Evolutionary conservation across 805 yeast genomes (phyloP).

Genomic region (Starmerella floricola): DNA sequence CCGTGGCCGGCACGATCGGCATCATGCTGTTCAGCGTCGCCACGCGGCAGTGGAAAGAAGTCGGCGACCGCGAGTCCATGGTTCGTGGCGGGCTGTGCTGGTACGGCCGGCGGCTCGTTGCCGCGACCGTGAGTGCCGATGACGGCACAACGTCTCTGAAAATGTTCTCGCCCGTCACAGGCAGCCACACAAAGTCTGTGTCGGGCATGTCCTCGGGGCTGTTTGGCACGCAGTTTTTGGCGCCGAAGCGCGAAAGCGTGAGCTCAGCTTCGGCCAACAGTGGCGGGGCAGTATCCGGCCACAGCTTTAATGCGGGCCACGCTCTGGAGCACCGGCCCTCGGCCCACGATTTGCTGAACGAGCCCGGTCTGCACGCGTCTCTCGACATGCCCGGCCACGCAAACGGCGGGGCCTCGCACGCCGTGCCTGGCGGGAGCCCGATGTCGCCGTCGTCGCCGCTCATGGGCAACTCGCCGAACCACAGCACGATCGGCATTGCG

Average conservation of each 20-base stretch:
- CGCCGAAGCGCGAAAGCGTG: neutral
- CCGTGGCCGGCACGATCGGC: constrained; percentile 40
- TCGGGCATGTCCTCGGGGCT: neutral
- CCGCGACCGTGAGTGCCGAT: constrained; percentile 27
- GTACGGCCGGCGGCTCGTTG: constrained; percentile 29
- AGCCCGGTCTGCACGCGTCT: neutral
- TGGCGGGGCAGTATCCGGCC: too few species aligned
- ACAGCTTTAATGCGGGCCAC: too few species aligned
- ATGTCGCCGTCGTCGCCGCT: neutral
- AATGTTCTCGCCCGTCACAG: constrained; percentile 29
- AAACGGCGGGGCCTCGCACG: neutral
- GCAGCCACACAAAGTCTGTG: neutral
- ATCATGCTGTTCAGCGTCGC: constrained; percentile 34
- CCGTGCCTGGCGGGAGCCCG: neutral
- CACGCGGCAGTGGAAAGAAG: constrained; percentile 38
- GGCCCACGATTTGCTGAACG: constrained; percentile 1
- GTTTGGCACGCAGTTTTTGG: constrained; percentile 3
- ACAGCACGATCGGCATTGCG: constrained; percentile 3
- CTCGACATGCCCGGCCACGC: neutral
- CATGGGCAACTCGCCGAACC: constrained; percentile 4
- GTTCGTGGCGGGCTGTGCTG: constrained; percentile 32
- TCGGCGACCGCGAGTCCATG: constrained; percentile 31
- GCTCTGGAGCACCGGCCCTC: neutral
- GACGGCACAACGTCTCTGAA: constrained; percentile 25
- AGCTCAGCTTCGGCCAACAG: too few species aligned